Base-by-base conservation (phyloP, 1,284 basidiomycete species). In the Peniophora sp. region DNA sequence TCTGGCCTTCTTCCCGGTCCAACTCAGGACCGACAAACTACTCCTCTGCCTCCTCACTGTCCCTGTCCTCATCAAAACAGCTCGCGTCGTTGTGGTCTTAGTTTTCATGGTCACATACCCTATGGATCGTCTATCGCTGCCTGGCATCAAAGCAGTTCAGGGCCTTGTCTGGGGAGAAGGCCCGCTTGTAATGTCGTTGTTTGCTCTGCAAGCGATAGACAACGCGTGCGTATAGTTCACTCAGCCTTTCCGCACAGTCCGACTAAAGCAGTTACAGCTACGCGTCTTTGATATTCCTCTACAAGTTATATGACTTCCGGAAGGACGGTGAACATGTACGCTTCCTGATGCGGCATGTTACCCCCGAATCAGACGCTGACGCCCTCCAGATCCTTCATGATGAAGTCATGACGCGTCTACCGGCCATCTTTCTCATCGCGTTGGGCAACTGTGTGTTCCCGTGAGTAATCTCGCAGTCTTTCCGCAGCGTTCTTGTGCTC, bases 361-460 rank as follows among this genome's bases (percentile, higher is more conserved):
- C 16, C 44, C 25, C n/a, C 25, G n/a, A 48, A 36, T 20, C 19
- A 41, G 38, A 17, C 38, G 16, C 38, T 41, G 38, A 41, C 38
- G n/a, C 38, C 38, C 38, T 20, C 6, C 44, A 36, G 49, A 27
- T 47, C 41, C 20, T 22, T n/a, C 23, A 22, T 60, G 60, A 56
- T 44, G 52, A 52, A 19, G 53, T 61, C 6, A 50, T 61, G 17
- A 46, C 51, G 12, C 57, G 61, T 16, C 39, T 65, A 17, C 57
- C 55, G 12, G 57, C 56, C 11, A 47, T 67, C 11, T 69, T 67
- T 45, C 52, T 58, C 24, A 65, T 70, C 25, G 61, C 66, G 0
- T 52, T 68, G 12, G 59, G 61, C 14, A 66, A 67, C 46, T 69
- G 66, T 56, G 57, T 69, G 3, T 63, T 69, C 52, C 69, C 67